Evolutionary conservation across 352 stramenopile species (phyloP).

Genomic region (Bremia lactucae): DNA sequence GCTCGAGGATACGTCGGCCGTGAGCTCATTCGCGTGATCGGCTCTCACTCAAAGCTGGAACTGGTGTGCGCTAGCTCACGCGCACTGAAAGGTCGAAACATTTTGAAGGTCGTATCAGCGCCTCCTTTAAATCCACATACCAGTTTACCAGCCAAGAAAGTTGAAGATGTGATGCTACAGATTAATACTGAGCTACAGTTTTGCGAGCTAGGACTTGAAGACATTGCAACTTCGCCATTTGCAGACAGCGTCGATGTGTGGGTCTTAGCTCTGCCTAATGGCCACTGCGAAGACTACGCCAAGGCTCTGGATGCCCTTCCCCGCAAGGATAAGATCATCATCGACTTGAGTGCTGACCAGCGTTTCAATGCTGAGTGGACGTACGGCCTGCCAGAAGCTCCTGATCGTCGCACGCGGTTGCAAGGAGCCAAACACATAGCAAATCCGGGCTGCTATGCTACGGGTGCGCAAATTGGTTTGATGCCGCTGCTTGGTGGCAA

Average conservation of each 20-base stretch:
- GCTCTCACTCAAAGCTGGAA: conserved; percentile 63
- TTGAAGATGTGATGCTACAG: conserved; percentile 30
- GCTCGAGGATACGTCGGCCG: conserved; percentile 80
- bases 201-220: conserved; percentile 67
- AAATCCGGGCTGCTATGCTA: conserved; percentile 86
- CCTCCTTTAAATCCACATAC: conserved; percentile 79
- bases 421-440: conserved; percentile 67
- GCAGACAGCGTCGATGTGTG: conserved; percentile 79
- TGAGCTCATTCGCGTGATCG: conserved; percentile 79
- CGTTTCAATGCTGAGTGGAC: conserved; percentile 80
- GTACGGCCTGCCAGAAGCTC: conserved; percentile 79
- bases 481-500: conserved; percentile 70
- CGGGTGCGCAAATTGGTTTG: conserved; percentile 64
- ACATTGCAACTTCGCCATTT: conserved; percentile 54
- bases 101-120: conserved; percentile 59
- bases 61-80: conserved; percentile 79
- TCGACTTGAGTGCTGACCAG: conserved; percentile 84
- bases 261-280: conserved; percentile 82
- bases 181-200: conserved; percentile 74
- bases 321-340: conserved; percentile 66
- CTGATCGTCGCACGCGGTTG: conserved; percentile 42
- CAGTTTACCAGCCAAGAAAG: conserved; percentile 46
- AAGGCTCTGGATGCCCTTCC: conserved; percentile 54
- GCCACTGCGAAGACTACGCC: conserved; percentile 76
- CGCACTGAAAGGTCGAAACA: conserved; percentile 63